Percentiles rank a stretch among this genome's conserved stretches.
Evolutionary conservation across 179 eudicot species (phyloP).

Genomic region (Heliamphora pulchella): DNA sequence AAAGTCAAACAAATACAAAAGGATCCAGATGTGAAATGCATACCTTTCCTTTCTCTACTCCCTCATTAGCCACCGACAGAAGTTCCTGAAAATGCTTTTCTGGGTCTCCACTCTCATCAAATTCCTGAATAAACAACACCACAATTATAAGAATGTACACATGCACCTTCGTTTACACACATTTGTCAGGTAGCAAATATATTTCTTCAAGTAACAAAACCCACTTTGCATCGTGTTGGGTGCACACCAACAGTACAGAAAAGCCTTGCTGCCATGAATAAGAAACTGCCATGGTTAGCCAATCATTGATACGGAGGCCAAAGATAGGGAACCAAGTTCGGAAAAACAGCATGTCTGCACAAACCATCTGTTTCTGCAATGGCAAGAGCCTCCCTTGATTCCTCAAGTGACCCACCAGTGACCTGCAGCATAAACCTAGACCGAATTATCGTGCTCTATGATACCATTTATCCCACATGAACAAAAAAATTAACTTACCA

Average conservation of each 20-base stretch:
- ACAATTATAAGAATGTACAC: neutral
- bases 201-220: slow-evolving; percentile 14
- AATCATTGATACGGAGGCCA: neutral
- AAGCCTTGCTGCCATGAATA: slow-evolving; percentile 62
- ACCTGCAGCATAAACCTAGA: slow-evolving; percentile 41
- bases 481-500: neutral
- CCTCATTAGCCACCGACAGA: slow-evolving; percentile 69
- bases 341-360: slow-evolving; percentile 9
- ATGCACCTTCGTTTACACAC: slow-evolving; percentile 2
- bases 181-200: neutral
- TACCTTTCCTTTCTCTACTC: slow-evolving; percentile 94
- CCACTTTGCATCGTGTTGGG: slow-evolving; percentile 92
- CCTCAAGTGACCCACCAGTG: slow-evolving; percentile 95
- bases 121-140: slow-evolving; percentile 49
- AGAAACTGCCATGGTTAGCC: slow-evolving; percentile 15
- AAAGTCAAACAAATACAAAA: neutral
- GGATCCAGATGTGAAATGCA: slow-evolving; percentile 8
- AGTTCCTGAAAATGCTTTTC: slow-evolving; percentile 81
- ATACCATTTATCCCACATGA: neutral
- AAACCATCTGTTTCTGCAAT: slow-evolving; percentile 98
- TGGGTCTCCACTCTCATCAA: slow-evolving; percentile 93
- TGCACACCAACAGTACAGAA: slow-evolving; percentile 99
- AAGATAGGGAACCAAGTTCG: neutral
- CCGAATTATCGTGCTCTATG: slow-evolving; percentile 11
- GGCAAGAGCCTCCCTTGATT: slow-evolving; percentile 89